phyloP scores from a whole-genome alignment of 2,329 filamentous ascomycete genomes.

The Trichoderma sp. region DNA sequence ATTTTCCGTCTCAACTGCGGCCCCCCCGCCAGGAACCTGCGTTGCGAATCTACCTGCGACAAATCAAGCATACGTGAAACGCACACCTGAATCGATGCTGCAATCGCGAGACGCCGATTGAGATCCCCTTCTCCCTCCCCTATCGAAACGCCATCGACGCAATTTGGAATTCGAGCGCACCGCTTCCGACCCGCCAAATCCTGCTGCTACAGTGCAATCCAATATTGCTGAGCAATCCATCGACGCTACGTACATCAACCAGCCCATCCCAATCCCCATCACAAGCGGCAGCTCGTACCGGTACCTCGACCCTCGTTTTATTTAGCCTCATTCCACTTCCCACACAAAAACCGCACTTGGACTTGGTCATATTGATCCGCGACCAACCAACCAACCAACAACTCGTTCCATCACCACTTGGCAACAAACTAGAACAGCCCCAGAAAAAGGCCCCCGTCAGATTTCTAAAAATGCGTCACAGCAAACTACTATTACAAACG shows the following conservation, averaged over 20 bases:
- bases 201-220: too few relatives aligned
- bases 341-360: background rate
- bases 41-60: conserved; percentile 7
- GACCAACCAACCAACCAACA: background rate
- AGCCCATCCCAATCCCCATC: background rate
- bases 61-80: conserved; percentile 10
- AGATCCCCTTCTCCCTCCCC: background rate
- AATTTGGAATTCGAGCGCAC: background rate
- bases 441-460: conserved; percentile 2
- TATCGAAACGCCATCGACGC: background rate
- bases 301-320: background rate
- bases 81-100: background rate
- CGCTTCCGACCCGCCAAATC: background rate
- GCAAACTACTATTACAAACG: background rate
- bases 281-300: background rate
- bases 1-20: background rate
- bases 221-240: background rate
- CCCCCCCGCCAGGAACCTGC: background rate
- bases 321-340: background rate
- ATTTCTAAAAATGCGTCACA: conserved; percentile 10
- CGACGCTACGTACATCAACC: background rate
- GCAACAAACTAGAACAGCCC: background rate
- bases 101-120: background rate
- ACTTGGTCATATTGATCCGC: background rate
- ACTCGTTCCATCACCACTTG: background rate